Conservation (phyloP, 768 basidiomycete species). For the Pulveroboletus ravenelii region DNA sequence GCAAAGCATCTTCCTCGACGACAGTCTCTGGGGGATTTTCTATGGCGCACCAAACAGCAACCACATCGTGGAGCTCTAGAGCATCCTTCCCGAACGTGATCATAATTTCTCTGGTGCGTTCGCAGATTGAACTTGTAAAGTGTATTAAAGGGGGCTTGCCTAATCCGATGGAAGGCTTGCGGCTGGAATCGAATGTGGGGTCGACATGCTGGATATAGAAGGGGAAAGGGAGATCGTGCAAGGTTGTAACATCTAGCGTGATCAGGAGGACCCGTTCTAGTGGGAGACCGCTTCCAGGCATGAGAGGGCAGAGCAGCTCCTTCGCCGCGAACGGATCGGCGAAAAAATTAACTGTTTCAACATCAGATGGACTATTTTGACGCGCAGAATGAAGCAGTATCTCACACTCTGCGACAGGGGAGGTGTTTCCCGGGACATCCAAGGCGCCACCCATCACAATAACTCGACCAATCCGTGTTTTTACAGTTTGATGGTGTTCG, state of each 20-base stretch:
- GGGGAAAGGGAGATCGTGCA: conserved; percentile 73
- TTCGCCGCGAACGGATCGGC: conserved; percentile 85
- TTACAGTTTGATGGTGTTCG: conserved; percentile 48
- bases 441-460: conserved; percentile 92
- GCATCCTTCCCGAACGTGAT: conserved; percentile 74
- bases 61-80: conserved; percentile 88
- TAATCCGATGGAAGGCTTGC: conserved; percentile 40
- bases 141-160: conserved; percentile 61
- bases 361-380: background rate
- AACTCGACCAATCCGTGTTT: conserved; percentile 62
- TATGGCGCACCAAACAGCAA: conserved; percentile 84
- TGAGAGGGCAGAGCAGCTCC: conserved; percentile 49
- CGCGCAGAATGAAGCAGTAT: background rate
- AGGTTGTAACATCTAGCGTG: conserved; percentile 79
- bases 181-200: conserved; percentile 48
- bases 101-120: conserved; percentile 74
- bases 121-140: conserved; percentile 77
- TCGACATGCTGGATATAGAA: conserved; percentile 58
- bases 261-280: conserved; percentile 63
- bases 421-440: conserved; percentile 86
- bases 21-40: conserved; percentile 52
- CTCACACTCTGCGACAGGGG: conserved; percentile 80
- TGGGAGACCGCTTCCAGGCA: conserved; percentile 45
- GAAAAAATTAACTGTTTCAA: conserved; percentile 67
- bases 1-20: conserved; percentile 23